Evolutionary conservation across 2,329 filamentous ascomycete species (phyloP).

Genomic region (Paraphaeosphaeria sporulosa): DNA sequence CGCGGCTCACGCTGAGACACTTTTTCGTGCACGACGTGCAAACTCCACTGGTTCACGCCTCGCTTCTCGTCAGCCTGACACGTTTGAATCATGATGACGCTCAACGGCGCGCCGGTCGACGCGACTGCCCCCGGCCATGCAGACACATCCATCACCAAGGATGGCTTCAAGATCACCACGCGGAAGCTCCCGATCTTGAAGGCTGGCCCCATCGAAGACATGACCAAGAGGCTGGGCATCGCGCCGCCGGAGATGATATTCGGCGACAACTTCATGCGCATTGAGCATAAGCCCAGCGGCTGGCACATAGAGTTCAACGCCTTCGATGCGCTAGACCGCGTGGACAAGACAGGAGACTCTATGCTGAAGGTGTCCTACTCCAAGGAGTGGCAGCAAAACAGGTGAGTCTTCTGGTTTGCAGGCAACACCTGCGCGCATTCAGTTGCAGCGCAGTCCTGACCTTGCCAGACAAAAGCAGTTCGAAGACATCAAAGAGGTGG

Average conservation of each 20-base stretch:
- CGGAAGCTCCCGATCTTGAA: conserved; percentile 96
- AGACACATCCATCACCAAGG: conserved; percentile 46
- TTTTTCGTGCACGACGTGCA: conserved; percentile 16
- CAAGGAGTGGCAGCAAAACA: conserved; percentile 79
- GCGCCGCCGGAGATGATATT: conserved; percentile 99
- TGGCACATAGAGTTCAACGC: conserved; percentile 86
- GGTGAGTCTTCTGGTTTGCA: conserved; percentile 48
- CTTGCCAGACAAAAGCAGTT: conserved; percentile 74
- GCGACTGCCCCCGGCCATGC: conserved; percentile 43
- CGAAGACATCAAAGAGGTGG: conserved; percentile 87
- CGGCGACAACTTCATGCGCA: conserved; percentile 84
- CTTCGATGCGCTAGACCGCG: conserved; percentile 83
- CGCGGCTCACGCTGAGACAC: neutral
- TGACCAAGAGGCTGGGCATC: conserved; percentile 81
- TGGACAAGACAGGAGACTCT: conserved; percentile 89
- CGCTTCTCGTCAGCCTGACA: neutral
- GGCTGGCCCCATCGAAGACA: conserved; percentile 84
- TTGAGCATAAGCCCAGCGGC: conserved; percentile 75
- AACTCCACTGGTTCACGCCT: conserved; percentile 18
- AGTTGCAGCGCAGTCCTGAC: conserved; percentile 14
- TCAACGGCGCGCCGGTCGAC: conserved; percentile 44
- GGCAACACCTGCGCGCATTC: conserved; percentile 2
- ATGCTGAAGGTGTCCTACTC: conserved; percentile 97
- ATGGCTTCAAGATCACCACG: conserved; percentile 75
- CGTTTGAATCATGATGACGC: conserved; percentile 29